Conservation (phyloP, 176 grass and related monocot species). For the Rhynchospora tenuis region DNA sequence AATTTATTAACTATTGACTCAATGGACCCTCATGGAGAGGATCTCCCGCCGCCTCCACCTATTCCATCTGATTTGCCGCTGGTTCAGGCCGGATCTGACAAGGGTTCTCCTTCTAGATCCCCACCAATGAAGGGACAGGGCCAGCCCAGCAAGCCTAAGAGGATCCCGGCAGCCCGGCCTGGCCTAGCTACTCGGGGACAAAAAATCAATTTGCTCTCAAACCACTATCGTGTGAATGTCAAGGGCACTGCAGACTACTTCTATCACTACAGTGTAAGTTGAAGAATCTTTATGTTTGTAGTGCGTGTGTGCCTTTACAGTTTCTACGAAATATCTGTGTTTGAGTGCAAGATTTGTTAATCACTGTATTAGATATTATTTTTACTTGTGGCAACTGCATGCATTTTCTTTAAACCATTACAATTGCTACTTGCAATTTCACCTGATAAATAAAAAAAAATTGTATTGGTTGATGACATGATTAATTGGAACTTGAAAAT, state of each 20-base stretch:
- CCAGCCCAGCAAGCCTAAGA: slow-evolving; percentile 38
- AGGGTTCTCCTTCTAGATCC: slow-evolving; percentile 1
- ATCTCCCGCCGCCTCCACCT: slow-evolving; percentile 38
- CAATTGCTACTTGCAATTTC: too few species aligned
- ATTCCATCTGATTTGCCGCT: slow-evolving; percentile 17
- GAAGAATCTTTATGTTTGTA: not conserved
- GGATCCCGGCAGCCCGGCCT: slow-evolving; percentile 33
- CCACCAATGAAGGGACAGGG: not conserved
- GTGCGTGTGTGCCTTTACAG: too few species aligned
- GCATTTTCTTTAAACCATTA: too few species aligned
- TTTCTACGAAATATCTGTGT: too few species aligned
- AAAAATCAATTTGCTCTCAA: slow-evolving; percentile 33
- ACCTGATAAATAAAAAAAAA: too few species aligned
- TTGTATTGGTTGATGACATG: too few species aligned
- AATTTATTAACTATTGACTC: slow-evolving; percentile 35
- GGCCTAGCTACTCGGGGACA: slow-evolving; percentile 47
- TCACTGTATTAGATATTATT: too few species aligned
- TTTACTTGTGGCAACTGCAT: too few species aligned
- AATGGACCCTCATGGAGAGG: slow-evolving; percentile 18
- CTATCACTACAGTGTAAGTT: slow-evolving; percentile 61
- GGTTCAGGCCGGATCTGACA: slow-evolving; percentile 23
- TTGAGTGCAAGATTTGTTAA: too few species aligned
- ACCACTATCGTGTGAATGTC: slow-evolving; percentile 69
- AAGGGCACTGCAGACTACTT: slow-evolving; percentile 40
- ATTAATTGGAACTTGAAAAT: not conserved